Evolutionary conservation across 2,329 filamentous ascomycete genomes (phyloP).

Genomic region (Cladophialophora exuberans): DNA sequence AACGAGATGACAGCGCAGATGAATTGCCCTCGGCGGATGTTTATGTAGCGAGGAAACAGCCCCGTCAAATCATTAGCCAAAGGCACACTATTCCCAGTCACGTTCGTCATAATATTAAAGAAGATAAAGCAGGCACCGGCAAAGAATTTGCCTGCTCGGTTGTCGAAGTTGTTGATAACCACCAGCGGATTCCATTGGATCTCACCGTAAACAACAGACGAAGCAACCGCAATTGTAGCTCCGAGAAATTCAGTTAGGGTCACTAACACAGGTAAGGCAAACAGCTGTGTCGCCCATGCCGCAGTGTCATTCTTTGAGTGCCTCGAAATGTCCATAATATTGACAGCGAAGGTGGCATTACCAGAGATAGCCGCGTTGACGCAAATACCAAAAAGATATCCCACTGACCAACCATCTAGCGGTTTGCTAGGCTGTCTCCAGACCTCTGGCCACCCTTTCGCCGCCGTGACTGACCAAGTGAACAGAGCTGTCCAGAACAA

Average conservation of each 20-base stretch:
- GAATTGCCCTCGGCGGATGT: slow-evolving; percentile 52
- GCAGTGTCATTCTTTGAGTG: slow-evolving; percentile 40
- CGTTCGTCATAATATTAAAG: slow-evolving; percentile 21
- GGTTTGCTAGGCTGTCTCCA: slow-evolving; percentile 15
- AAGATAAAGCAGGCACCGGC: slow-evolving; percentile 44
- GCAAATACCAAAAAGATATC: slow-evolving; percentile 17
- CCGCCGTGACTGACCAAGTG: slow-evolving; percentile 20
- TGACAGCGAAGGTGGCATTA: slow-evolving; percentile 43
- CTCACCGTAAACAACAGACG: slow-evolving; percentile 28
- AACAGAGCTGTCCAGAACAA: slow-evolving; percentile 18
- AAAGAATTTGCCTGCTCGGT: slow-evolving; percentile 49
- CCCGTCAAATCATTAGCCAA: slow-evolving; percentile 54
- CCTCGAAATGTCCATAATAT: slow-evolving; percentile 58
- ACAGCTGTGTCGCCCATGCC: slow-evolving; percentile 45
- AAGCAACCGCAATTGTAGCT: slow-evolving; percentile 60
- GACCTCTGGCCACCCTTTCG: slow-evolving; percentile 15
- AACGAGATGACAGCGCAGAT: slow-evolving; percentile 45
- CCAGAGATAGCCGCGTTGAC: slow-evolving; percentile 24
- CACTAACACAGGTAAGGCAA: slow-evolving; percentile 53
- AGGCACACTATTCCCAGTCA: slow-evolving; percentile 43
- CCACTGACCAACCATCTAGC: slow-evolving; percentile 11
- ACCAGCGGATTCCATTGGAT: slow-evolving; percentile 51
- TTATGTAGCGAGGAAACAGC: slow-evolving; percentile 57
- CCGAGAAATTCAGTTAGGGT: slow-evolving; percentile 56
- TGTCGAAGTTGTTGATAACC: slow-evolving; percentile 42